Evolutionary conservation across 2,329 filamentous ascomycete species (phyloP).

Genomic region (Fusarium heterosporum): DNA sequence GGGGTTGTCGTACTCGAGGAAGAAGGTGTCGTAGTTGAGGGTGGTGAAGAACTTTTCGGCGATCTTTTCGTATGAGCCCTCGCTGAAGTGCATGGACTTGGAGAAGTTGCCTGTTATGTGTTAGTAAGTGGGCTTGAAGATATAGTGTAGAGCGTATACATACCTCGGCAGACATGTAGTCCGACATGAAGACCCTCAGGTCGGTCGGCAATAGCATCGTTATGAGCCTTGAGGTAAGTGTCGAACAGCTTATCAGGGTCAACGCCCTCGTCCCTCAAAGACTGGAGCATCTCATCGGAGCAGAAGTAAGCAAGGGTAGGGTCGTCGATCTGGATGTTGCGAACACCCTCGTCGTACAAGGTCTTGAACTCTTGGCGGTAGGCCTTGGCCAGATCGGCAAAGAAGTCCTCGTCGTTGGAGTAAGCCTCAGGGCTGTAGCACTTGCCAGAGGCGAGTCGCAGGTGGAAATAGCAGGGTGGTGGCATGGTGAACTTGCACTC

Average conservation of each 20-base stretch:
- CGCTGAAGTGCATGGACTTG: slow-evolving; percentile 71
- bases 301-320: slow-evolving; percentile 76
- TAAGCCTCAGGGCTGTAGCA: slow-evolving; percentile 66
- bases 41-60: slow-evolving; percentile 70
- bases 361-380: slow-evolving; percentile 67
- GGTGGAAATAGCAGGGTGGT: slow-evolving; percentile 76
- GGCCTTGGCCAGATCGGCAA: slow-evolving; percentile 66
- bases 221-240: slow-evolving; percentile 78
- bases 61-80: slow-evolving; percentile 73
- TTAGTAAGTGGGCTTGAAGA: neutral
- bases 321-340: slow-evolving; percentile 71
- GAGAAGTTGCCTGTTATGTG: slow-evolving; percentile 65
- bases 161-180: slow-evolving; percentile 68
- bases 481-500: slow-evolving; percentile 77
- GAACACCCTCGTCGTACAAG: slow-evolving; percentile 65
- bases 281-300: slow-evolving; percentile 73
- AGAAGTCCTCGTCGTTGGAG: slow-evolving; percentile 65
- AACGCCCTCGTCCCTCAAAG: slow-evolving; percentile 67
- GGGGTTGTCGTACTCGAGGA: slow-evolving; percentile 70
- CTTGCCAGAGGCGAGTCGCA: slow-evolving; percentile 61
- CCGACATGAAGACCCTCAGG: slow-evolving; percentile 77
- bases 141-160: neutral
- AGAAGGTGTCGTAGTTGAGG: slow-evolving; percentile 71
- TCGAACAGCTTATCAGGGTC: slow-evolving; percentile 74
- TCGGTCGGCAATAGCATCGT: slow-evolving; percentile 71